Evolutionary conservation across 2,329 filamentous ascomycete genomes (phyloP).

Genomic region (Ustulina deusta): DNA sequence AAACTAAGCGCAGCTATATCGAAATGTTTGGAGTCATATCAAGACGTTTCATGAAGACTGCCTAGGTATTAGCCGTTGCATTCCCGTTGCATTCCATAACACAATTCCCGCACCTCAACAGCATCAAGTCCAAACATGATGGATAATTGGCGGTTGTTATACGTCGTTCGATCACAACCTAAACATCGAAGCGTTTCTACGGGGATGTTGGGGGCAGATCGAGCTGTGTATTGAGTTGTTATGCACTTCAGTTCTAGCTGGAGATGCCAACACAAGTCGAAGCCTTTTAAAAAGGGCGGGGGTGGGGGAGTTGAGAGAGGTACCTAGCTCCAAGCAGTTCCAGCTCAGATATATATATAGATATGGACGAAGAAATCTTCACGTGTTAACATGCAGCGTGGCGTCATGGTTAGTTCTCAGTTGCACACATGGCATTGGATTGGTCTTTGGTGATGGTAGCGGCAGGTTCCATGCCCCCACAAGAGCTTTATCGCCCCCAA

Average conservation of each 20-base stretch:
- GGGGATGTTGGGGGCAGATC: not conserved
- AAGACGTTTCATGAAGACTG: not conserved
- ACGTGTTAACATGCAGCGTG: constrained; percentile 31
- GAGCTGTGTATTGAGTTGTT: not conserved
- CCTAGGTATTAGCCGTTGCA: not conserved
- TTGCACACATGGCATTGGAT: not conserved
- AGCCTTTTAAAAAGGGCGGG: too few species aligned
- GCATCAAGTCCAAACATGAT: not conserved
- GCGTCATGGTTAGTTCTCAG: constrained; percentile 28
- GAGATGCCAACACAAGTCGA: not conserved
- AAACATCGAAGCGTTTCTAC: not conserved
- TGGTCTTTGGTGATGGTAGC: constrained; percentile 8
- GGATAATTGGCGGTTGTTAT: not conserved
- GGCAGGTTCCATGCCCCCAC: constrained; percentile 20
- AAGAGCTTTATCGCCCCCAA: not conserved
- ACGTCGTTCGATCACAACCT: not conserved
- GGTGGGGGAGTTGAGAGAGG: too few species aligned
- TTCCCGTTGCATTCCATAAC: not conserved
- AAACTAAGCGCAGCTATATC: not conserved
- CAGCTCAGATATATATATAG: not conserved
- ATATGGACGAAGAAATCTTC: constrained; percentile 12
- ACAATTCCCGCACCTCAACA: not conserved
- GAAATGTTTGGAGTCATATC: not conserved
- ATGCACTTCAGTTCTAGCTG: not conserved
- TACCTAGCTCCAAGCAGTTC: too few species aligned